These are phyloP conservation scores for Wallacemonas sp. DNA, from an alignment of 208 protist species.

Conservation along the genomic window DNA sequence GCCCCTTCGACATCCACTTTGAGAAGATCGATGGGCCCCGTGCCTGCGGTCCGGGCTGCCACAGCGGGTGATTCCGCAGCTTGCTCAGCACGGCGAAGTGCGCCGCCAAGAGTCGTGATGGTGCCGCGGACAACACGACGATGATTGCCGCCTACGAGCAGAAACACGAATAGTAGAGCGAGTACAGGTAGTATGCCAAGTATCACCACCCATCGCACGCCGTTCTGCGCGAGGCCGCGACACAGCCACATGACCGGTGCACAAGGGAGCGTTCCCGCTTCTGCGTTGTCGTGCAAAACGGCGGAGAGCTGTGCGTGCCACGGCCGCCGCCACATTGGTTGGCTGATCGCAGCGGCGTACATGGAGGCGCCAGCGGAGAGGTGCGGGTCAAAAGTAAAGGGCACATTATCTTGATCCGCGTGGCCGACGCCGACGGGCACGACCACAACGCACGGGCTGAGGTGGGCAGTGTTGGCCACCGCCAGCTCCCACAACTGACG, in stretches of 20 bases:
- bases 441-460: slow-evolving; percentile 17
- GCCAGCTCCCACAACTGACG: slow-evolving; percentile 19
- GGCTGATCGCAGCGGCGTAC: slow-evolving; percentile 23
- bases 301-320: slow-evolving; percentile 17
- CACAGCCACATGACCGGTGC: slow-evolving; percentile 17
- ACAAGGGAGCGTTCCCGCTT: slow-evolving; percentile 18
- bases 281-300: slow-evolving; percentile 21
- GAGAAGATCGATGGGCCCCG: slow-evolving; percentile 32
- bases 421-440: slow-evolving; percentile 21
- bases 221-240: slow-evolving; percentile 15
- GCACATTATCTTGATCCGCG: not conserved
- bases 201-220: slow-evolving; percentile 17
- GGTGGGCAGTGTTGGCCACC: slow-evolving; percentile 18
- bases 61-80: not conserved
- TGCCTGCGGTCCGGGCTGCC: not conserved
- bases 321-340: not conserved
- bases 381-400: slow-evolving; percentile 25
- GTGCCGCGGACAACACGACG: slow-evolving; percentile 12
- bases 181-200: slow-evolving; percentile 14
- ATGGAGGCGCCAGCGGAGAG: slow-evolving; percentile 35
- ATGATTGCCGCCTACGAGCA: slow-evolving; percentile 15
- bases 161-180: slow-evolving; percentile 19
- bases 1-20: slow-evolving; percentile 54
- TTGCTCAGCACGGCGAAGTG: slow-evolving; percentile 11
- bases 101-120: slow-evolving; percentile 21